These are phyloP conservation scores for Solanum rostratum DNA, from an alignment of 257 asterid genomes.

Conservation along the genomic window DNA sequence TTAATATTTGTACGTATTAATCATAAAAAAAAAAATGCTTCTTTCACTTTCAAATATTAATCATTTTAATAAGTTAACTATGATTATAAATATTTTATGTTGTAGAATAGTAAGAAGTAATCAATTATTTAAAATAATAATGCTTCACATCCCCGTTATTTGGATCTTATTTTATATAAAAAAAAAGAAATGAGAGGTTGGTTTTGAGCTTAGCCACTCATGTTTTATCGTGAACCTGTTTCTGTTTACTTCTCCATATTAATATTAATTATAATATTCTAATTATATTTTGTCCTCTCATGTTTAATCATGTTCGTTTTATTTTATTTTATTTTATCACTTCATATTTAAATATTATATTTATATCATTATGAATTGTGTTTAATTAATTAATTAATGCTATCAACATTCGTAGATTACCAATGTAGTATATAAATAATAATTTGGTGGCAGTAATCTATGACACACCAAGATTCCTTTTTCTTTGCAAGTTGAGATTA, in stretches of 20 bases:
- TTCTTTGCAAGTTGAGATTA: background rate
- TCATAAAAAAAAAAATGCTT: background rate
- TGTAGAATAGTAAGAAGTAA: background rate
- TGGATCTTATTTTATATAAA: background rate
- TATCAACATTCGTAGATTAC: background rate
- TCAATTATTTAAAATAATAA: background rate
- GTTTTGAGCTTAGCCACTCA: background rate
- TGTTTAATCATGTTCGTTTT: background rate
- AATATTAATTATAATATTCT: background rate
- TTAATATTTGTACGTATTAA: background rate
- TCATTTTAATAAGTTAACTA: background rate
- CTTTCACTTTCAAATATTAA: background rate
- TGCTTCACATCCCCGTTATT: background rate
- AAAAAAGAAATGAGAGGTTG: background rate
- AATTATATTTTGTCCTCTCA: background rate
- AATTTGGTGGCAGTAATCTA: background rate
- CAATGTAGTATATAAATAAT: background rate
- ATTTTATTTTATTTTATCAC: background rate
- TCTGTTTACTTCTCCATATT: background rate
- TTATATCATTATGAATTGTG: background rate
- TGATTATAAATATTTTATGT: background rate
- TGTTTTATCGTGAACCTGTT: background rate
- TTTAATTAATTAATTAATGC: background rate
- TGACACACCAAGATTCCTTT: background rate
- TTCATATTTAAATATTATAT: background rate